Evolutionary conservation across 2,329 filamentous ascomycete genomes (phyloP).

Genomic region (Xylariaceae sp.): DNA sequence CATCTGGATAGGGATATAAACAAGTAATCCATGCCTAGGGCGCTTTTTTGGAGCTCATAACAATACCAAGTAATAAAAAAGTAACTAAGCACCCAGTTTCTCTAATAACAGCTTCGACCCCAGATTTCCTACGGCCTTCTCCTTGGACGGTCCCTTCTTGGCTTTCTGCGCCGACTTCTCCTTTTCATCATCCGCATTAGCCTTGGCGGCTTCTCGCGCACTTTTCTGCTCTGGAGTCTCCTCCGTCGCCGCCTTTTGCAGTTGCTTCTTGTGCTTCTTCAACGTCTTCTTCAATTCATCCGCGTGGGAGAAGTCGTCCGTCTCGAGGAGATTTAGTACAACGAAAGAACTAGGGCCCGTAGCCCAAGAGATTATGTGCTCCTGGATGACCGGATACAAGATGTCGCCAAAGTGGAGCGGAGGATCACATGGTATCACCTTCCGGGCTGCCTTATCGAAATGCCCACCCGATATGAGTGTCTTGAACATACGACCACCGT

Average conservation of each 20-base stretch:
- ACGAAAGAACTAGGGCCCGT: slow-evolving; percentile 83
- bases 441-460: slow-evolving; percentile 71
- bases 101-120: slow-evolving; percentile 57
- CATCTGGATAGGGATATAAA: too few relatives aligned
- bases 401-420: slow-evolving; percentile 73
- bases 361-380: slow-evolving; percentile 74
- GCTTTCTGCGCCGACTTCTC: slow-evolving; percentile 34
- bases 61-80: too few relatives aligned
- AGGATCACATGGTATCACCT: slow-evolving; percentile 65
- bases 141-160: slow-evolving; percentile 37
- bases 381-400: slow-evolving; percentile 76
- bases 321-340: slow-evolving; percentile 74
- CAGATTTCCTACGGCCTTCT: slow-evolving; percentile 50
- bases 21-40: too few relatives aligned
- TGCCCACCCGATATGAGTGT: slow-evolving; percentile 83
- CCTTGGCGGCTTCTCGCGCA: slow-evolving; percentile 46
- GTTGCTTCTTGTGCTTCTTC: slow-evolving; percentile 64
- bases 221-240: slow-evolving; percentile 50
- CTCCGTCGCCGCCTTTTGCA: slow-evolving; percentile 62
- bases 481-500: slow-evolving; percentile 81
- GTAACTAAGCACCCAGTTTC: slow-evolving; percentile 39
- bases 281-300: slow-evolving; percentile 63
- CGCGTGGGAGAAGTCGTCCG: slow-evolving; percentile 61
- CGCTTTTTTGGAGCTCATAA: too few relatives aligned
- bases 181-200: slow-evolving; percentile 38